Evolutionary conservation across 345 rosid species (phyloP).

Genomic region (Excoecaria cochinchinensis): DNA sequence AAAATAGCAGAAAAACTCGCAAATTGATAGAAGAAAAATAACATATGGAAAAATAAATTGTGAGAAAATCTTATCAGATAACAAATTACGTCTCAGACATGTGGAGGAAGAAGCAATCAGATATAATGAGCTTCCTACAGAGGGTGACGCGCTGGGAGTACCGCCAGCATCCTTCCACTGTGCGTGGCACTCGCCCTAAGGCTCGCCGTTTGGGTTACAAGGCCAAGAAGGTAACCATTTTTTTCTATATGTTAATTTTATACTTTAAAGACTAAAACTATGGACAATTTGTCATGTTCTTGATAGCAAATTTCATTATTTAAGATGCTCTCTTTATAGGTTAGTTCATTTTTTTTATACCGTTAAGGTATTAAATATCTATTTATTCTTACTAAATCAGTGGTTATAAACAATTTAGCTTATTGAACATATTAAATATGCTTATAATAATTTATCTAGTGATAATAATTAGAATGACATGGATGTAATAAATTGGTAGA

Average conservation of each 20-base stretch:
- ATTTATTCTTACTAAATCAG: not conserved
- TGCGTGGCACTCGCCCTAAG: slow-evolving; percentile 38
- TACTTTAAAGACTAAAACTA: not conserved
- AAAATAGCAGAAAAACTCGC: too few relatives aligned
- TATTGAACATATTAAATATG: not conserved
- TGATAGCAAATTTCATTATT: too few relatives aligned
- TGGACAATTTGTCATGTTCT: too few relatives aligned
- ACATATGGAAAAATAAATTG: too few relatives aligned
- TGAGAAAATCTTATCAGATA: too few relatives aligned
- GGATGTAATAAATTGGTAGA: not conserved
- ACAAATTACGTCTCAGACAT: slow-evolving; percentile 43
- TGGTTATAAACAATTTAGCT: not conserved
- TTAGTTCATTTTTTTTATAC: too few relatives aligned
- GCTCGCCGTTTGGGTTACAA: slow-evolving; percentile 42
- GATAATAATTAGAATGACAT: not conserved
- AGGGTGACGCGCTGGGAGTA: slow-evolving; percentile 46
- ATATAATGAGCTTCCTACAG: slow-evolving; percentile 42
- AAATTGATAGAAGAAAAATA: too few relatives aligned
- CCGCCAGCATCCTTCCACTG: slow-evolving; percentile 40
- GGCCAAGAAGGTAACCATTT: slow-evolving; percentile 37
- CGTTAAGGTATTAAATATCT: not conserved
- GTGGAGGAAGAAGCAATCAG: slow-evolving; percentile 45
- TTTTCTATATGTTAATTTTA: not conserved
- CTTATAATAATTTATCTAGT: not conserved
- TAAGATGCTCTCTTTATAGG: too few relatives aligned